These are phyloP conservation scores for Silene vulgaris DNA, from an alignment of 179 eudicot species.

Conservation along the genomic window DNA sequence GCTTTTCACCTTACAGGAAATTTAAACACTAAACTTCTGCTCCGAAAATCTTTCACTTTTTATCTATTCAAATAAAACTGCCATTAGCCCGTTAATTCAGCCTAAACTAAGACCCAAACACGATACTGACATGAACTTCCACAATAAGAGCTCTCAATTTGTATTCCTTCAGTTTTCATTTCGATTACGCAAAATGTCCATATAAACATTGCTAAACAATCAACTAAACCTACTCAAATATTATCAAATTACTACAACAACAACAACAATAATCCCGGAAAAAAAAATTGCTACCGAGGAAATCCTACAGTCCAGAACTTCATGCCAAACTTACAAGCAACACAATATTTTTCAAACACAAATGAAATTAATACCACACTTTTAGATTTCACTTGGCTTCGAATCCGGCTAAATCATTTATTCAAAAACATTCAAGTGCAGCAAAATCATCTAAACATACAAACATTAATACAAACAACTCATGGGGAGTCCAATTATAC, in stretches of 20 bases:
- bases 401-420: background rate
- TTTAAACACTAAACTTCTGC: background rate
- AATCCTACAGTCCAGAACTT: background rate
- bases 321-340: slow-evolving; percentile 5
- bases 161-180: background rate
- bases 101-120: slow-evolving; percentile 5
- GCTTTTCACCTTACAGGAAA: background rate
- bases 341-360: background rate
- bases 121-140: background rate
- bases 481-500: background rate
- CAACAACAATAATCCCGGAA: background rate
- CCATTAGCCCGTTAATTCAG: background rate
- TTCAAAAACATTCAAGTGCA: background rate
- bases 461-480: too few relatives aligned
- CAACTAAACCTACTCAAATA: background rate
- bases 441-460: background rate
- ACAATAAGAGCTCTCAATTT: background rate
- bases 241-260: too few relatives aligned
- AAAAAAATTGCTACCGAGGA: too few relatives aligned
- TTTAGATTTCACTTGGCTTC: background rate
- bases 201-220: background rate
- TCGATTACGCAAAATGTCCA: background rate
- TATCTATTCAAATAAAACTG: background rate
- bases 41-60: background rate
- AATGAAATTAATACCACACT: background rate